Evolutionary conservation across 1,284 basidiomycete genomes (phyloP).

Genomic region (Vanrija pseudolonga): DNA sequence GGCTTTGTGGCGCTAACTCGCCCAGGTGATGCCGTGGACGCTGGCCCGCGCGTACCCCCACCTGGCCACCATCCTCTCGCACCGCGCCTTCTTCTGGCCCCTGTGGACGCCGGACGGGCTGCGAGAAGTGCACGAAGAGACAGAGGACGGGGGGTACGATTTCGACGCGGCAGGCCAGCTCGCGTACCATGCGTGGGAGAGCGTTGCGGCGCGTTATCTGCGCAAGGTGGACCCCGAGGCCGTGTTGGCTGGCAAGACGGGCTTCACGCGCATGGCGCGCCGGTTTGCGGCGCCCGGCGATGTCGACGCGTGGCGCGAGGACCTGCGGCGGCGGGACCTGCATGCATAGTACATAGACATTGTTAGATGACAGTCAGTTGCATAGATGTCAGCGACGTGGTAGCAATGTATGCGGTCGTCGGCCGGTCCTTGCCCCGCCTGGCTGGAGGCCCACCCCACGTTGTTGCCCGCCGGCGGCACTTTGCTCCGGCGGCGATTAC

Average conservation of each 20-base stretch:
- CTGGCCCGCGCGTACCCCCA: constrained; percentile 46
- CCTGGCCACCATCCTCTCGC: constrained; percentile 48
- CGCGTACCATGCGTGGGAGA: constrained; percentile 47
- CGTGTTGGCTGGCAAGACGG: constrained; percentile 26
- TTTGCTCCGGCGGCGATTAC: too few species aligned
- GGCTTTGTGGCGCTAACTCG: too few species aligned
- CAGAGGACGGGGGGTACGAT: constrained; percentile 21
- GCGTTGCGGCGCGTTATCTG: constrained; percentile 31
- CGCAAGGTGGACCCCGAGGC: constrained; percentile 27
- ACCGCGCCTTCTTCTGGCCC: constrained; percentile 52
- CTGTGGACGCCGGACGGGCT: constrained; percentile 43
- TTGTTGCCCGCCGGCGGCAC: too few species aligned
- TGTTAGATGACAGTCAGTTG: too few species aligned
- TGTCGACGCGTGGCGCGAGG: constrained; percentile 18
- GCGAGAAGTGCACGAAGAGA: constrained; percentile 32
- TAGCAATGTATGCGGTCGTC: too few species aligned
- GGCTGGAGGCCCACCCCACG: too few species aligned
- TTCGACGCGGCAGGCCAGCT: constrained; percentile 38
- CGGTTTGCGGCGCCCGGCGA: constrained; percentile 31
- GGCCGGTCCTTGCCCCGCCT: too few species aligned
- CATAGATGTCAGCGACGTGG: too few species aligned
- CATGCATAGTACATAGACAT: too few species aligned
- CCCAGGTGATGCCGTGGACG: constrained; percentile 28
- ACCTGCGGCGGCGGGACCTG: too few species aligned
- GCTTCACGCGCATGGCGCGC: constrained; percentile 37